Base-by-base conservation (phyloP, 2,329 filamentous ascomycete genomes). In the Domatiomyces catenatus region DNA sequence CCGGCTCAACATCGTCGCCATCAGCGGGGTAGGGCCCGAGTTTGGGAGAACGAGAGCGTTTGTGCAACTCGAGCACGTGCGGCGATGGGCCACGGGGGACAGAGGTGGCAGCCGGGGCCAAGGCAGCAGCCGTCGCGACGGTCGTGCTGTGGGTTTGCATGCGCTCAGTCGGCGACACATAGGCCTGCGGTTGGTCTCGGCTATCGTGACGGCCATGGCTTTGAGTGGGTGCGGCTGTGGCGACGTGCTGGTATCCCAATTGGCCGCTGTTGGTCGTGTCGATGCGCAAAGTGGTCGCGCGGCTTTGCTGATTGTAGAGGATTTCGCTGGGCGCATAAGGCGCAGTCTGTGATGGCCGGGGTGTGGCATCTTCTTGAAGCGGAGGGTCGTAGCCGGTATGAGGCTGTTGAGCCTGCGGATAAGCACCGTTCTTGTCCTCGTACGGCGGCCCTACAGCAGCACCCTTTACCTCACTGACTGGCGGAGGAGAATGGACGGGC, bases 41-140 rank as follows among this genome's bases (percentile, higher is more conserved):
- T 20, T 57, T 61, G 5, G 66, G 66, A 48, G 63, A 66, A 24
- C 66, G 63, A 17, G 65, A 67, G 20, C 65, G 63, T 48, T 66
- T 57, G 47, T 66, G 63, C 4, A 68, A 56, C 24, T 66, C 58
- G 45, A 62, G 56, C 5, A 64, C 60, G 52, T 66, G 64, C 6
- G 52, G 42, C n/a, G 50, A 46, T 24, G 45, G 42, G 7, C 47
- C 42, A 44, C 19, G 20, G n/a, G 17, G 7, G 2, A 51, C 44
- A 20, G 17, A 2, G 45, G 8, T 26, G 7, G 22, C n/a, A n/a
- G 42, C 10, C 44, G 45, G 12, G 5, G 8, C 18, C 6, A 12
- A n/a, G 44, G 45, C 10, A 17, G 20, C 7, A n/a, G 20, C 17
- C 20, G 45, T 47, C 3, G 7, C 8, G 45, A 26, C 12, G 17